Percentiles rank a stretch among this genome's conserved stretches.
Evolutionary conservation across 1,284 basidiomycete genomes (phyloP).

Genomic region (Coniferiporia weirii): DNA sequence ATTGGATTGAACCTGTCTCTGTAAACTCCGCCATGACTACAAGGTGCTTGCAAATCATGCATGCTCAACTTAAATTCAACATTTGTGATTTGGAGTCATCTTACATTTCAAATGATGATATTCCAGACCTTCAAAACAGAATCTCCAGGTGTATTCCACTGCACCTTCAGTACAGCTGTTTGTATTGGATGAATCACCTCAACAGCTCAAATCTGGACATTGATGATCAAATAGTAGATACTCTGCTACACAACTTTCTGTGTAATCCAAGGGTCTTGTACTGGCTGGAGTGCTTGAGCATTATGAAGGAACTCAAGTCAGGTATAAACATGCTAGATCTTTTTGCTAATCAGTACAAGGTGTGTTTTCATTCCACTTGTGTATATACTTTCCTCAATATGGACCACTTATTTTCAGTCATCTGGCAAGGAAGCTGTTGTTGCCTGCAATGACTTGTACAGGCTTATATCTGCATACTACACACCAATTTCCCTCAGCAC

Average conservation of each 20-base stretch:
- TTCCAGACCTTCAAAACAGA: slow-evolving; percentile 19
- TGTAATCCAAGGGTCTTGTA: neutral
- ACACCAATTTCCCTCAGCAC: neutral
- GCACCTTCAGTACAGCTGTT: slow-evolving; percentile 24
- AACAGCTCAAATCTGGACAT: neutral
- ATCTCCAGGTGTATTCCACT: slow-evolving; percentile 21
- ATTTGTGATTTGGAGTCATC: slow-evolving; percentile 29
- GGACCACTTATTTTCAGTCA: too few relatives aligned
- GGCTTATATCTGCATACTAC: neutral
- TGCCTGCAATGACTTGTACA: neutral
- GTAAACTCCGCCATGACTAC: neutral
- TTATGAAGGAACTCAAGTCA: neutral
- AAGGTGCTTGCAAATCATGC: slow-evolving; percentile 19
- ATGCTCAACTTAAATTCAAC: slow-evolving; percentile 27
- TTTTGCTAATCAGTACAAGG: neutral
- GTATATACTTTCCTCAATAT: neutral
- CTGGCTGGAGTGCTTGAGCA: slow-evolving; percentile 1
- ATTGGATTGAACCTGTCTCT: neutral
- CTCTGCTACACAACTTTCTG: neutral
- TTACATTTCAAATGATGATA: slow-evolving; percentile 22
- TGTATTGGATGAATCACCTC: slow-evolving; percentile 26
- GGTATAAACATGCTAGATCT: neutral
- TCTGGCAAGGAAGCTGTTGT: neutral
- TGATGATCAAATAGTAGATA: neutral
- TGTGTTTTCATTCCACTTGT: neutral